Percentiles rank a stretch among this genome's conserved stretches.
Conservation (phyloP, 352 stramenopile species). For the Phytophthora niederhauseri region DNA sequence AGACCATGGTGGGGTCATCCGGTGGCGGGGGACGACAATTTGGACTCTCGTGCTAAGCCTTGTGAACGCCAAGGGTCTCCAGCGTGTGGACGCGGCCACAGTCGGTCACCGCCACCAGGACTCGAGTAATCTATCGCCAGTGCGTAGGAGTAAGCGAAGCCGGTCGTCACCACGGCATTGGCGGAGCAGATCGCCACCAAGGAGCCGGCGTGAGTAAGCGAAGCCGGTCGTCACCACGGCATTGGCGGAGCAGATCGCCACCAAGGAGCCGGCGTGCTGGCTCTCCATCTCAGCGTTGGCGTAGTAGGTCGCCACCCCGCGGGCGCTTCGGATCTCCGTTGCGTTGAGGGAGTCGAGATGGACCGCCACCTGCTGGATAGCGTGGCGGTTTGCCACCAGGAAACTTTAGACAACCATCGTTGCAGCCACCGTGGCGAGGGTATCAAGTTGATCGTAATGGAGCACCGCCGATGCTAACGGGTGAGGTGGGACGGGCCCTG, state of each 20-base stretch:
- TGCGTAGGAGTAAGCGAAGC: neutral
- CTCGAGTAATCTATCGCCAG: no score
- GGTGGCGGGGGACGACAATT: neutral
- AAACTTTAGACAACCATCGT: neutral
- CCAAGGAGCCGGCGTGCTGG: neutral
- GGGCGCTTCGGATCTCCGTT: neutral
- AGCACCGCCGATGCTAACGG: neutral
- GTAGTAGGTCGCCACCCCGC: neutral
- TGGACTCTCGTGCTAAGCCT: neutral
- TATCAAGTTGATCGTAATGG: neutral
- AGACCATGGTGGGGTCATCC: constrained; percentile 4
- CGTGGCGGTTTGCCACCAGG: neutral
- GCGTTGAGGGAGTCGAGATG: neutral
- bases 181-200: no score
- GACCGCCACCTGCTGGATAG: neutral
- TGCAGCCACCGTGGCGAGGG: neutral
- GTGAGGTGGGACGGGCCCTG: neutral
- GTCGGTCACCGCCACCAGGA: no score
- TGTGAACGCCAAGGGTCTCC: neutral
- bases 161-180: neutral
- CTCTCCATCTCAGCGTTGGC: neutral
- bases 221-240: neutral
- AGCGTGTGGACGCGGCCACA: neutral
- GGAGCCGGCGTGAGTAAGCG: no score
- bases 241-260: neutral